Evolutionary conservation across 441 rosid genomes (phyloP).

Genomic region (Pelargonium citronellum): DNA sequence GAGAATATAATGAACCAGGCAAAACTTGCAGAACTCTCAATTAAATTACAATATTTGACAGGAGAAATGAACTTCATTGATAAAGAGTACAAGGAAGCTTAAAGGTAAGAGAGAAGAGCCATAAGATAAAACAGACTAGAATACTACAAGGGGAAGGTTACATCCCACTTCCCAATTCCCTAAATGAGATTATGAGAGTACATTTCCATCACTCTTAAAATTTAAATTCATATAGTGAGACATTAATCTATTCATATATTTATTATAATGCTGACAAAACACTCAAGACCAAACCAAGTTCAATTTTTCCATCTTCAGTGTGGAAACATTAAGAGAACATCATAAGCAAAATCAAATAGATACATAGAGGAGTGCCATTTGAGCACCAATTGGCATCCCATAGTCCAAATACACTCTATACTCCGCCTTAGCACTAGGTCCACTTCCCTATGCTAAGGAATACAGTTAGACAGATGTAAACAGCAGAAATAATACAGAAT

Average conservation of each 20-base stretch:
- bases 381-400: background rate
- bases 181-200: background rate
- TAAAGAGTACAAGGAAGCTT: background rate
- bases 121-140: background rate
- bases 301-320: background rate
- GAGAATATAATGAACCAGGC: background rate
- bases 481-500: background rate
- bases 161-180: background rate
- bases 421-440: background rate
- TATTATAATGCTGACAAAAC: background rate
- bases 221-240: background rate
- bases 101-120: background rate
- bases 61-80: background rate
- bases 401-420: background rate
- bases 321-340: background rate
- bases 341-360: background rate
- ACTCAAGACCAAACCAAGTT: background rate
- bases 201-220: background rate
- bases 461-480: slow-evolving; percentile 4
- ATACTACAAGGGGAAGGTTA: background rate
- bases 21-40: background rate
- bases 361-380: background rate
- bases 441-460: background rate
- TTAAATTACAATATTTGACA: background rate
- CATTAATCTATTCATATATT: too few relatives aligned